Percentiles rank a stretch among this genome's conserved stretches.
Evolutionary conservation across 2,329 filamentous ascomycete species (phyloP).

Genomic region (Nigrograna mackinnonii): DNA sequence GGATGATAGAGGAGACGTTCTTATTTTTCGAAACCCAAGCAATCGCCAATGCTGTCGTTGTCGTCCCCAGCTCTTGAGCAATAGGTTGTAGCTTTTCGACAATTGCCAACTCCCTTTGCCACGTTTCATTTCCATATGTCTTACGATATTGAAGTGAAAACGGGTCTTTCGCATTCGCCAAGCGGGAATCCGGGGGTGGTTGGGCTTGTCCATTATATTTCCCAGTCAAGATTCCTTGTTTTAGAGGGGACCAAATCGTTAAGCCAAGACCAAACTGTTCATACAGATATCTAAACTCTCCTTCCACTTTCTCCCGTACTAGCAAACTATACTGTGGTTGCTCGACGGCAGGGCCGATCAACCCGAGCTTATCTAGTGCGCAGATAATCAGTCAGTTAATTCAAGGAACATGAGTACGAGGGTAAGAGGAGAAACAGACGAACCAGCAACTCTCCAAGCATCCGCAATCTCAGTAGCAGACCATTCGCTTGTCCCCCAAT

Average conservation of each 20-base stretch:
- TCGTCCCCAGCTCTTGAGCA: slow-evolving; percentile 67
- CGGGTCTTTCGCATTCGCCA: slow-evolving; percentile 60
- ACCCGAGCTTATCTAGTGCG: slow-evolving; percentile 62
- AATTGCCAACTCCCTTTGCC: slow-evolving; percentile 49
- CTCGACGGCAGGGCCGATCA: slow-evolving; percentile 57
- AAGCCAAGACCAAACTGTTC: slow-evolving; percentile 59
- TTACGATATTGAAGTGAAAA: slow-evolving; percentile 55
- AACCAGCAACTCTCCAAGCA: slow-evolving; percentile 62
- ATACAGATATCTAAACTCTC: slow-evolving; percentile 60
- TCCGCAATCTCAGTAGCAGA: slow-evolving; percentile 62
- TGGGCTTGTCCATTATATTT: slow-evolving; percentile 62
- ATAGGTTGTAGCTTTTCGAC: slow-evolving; percentile 57
- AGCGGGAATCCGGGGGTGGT: slow-evolving; percentile 60
- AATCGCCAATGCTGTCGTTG: slow-evolving; percentile 45
- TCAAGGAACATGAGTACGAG: too few relatives aligned
- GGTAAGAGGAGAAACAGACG: too few relatives aligned
- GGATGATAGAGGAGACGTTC: slow-evolving; percentile 34
- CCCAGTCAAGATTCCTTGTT: slow-evolving; percentile 61
- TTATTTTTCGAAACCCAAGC: slow-evolving; percentile 42
- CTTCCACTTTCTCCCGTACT: slow-evolving; percentile 60
- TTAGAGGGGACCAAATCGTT: slow-evolving; percentile 59
- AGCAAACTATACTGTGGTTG: slow-evolving; percentile 63
- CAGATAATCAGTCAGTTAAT: too few relatives aligned
- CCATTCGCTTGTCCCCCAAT: slow-evolving; percentile 68
- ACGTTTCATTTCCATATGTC: slow-evolving; percentile 53